These are phyloP conservation scores for Gossypium turneri DNA, from an alignment of 345 rosid genomes.

Conservation along the genomic window DNA sequence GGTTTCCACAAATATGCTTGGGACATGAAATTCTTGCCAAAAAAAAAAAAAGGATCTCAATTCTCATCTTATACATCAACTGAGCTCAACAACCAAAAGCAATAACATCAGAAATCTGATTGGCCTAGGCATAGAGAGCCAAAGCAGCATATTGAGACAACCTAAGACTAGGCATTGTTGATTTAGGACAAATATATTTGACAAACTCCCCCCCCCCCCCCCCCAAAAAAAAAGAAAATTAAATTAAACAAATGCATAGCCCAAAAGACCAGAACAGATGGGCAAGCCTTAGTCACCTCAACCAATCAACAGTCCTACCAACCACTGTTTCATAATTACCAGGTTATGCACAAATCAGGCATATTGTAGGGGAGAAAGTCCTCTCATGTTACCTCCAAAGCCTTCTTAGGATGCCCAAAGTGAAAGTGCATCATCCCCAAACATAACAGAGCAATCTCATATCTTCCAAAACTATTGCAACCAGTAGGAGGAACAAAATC, in stretches of 20 bases:
- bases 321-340: background rate
- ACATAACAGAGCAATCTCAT: constrained; percentile 78
- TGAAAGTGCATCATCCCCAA: constrained; percentile 94
- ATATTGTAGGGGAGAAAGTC: background rate
- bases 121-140: background rate
- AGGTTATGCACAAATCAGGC: background rate
- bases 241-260: background rate
- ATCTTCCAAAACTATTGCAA: constrained; percentile 58
- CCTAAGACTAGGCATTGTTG: constrained; percentile 5
- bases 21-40: background rate
- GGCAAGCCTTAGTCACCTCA: background rate
- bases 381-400: constrained; percentile 63
- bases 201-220: background rate
- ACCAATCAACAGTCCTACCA: background rate
- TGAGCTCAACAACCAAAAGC: background rate
- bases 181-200: constrained; percentile 1
- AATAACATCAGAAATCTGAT: background rate
- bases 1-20: background rate
- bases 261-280: background rate
- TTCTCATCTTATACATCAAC: background rate
- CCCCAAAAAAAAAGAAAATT: no score
- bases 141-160: background rate
- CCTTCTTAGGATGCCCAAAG: constrained; percentile 95
- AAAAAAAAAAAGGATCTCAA: constrained; percentile 4
- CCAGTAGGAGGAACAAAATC: constrained; percentile 63